Evolutionary conservation across 345 rosid species (phyloP).

Genomic region (Microcos paniculata): DNA sequence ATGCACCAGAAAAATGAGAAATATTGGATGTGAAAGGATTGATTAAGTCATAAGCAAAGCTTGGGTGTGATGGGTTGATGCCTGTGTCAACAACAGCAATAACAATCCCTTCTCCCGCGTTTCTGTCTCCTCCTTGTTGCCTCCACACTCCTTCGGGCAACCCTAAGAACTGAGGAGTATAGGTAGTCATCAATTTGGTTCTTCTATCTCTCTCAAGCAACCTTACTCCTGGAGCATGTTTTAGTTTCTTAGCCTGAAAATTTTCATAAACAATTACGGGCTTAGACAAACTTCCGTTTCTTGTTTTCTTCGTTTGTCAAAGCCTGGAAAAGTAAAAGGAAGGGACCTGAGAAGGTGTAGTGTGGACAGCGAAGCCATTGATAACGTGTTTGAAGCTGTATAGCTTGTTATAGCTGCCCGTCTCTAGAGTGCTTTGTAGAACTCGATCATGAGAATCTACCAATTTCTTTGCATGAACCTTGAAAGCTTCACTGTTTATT

Average conservation of each 20-base stretch:
- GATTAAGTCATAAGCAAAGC: constrained; percentile 47
- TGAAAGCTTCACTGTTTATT: constrained; percentile 37
- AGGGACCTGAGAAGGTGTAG: constrained; percentile 68
- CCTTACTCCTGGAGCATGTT: constrained; percentile 46
- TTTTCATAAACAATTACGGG: not conserved
- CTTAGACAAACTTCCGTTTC: not conserved
- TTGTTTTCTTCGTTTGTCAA: not conserved
- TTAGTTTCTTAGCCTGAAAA: constrained; percentile 63
- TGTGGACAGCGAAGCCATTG: constrained; percentile 77
- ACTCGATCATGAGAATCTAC: constrained; percentile 61
- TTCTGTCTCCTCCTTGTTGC: constrained; percentile 39
- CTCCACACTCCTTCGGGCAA: constrained; percentile 54
- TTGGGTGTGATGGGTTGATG: constrained; percentile 71
- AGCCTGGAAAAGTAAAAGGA: not conserved
- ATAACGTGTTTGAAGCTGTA: constrained; percentile 80
- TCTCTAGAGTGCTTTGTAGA: constrained; percentile 48
- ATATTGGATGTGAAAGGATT: constrained; percentile 38
- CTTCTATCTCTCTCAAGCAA: constrained; percentile 80
- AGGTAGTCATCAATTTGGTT: constrained; percentile 79
- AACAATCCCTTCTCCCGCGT: constrained; percentile 69
- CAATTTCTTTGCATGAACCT: constrained; percentile 47
- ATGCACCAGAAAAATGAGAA: constrained; percentile 68
- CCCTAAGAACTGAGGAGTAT: constrained; percentile 72
- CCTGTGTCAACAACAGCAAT: constrained; percentile 85
- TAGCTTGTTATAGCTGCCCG: constrained; percentile 69